Evolutionary conservation across 768 basidiomycete genomes (phyloP), one percentile per base, ranked within the genome.

Genomic region (Phaffia australis): DNA sequence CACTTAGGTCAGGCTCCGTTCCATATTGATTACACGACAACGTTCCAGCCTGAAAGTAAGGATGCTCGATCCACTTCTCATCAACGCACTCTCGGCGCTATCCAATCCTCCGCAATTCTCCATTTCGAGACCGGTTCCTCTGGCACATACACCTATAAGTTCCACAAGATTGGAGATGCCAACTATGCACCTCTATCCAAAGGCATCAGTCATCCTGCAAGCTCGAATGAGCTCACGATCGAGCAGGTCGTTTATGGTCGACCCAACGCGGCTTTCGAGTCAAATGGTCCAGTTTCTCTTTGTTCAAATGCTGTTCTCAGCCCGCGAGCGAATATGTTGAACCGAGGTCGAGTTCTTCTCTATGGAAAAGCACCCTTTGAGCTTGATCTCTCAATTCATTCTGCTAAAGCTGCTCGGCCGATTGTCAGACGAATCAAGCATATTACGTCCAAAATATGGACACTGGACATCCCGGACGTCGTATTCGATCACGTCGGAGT

Each of bases 361-460:
- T 83, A 86, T 64, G 95, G 95, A 23, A 81, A 84, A 23, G 85
- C 93, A 7, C 95, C 95, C 1, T 99, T 95, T 80, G 81, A 79
- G 56, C 76, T 97, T 18, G 79, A 83, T 30, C 75, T 98, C 49
- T 72, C 75, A 30, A 56, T 87, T 83, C 18, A 84, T 85, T 83
- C 78, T 0, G 27, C 55, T 9, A 55, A 52, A 16, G 30, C 59
- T 2, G 18, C 51, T n/a, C 52, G 55, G 3, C 66, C 66, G 5
- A 49, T 56, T 54, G 47, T 62, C 27, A 51, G 52, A 15, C 46
- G 42, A 27, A 79, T 92, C 51, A 78, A 77, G 25, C 72, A 69
- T 8, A 72, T 86, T 52, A 70, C 69, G 19, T 77, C 78, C 32
- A 73, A 78, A 50, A 75, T 78, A 23, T 98, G 94, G 94, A 85